These are phyloP conservation scores for Fraxinus platypoda DNA, from an alignment of 305 asterid species.

Conservation along the genomic window DNA sequence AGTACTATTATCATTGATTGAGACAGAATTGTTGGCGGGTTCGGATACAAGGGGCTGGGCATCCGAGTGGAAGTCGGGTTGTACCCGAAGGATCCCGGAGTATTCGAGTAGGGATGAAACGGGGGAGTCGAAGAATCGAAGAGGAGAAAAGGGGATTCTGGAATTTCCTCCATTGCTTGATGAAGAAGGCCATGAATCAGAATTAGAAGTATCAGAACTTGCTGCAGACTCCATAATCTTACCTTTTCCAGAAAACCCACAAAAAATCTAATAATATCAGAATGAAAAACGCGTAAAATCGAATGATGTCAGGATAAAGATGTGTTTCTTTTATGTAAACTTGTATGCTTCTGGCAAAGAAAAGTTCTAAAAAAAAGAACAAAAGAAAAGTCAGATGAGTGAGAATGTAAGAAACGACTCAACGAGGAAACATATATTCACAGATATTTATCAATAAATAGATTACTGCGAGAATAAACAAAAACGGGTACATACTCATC, in stretches of 20 bases:
- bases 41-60: slow-evolving; percentile 36
- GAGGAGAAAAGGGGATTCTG: slow-evolving; percentile 32
- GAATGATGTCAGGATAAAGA: background rate
- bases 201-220: slow-evolving; percentile 15
- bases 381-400: slow-evolving; percentile 18
- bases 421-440: background rate
- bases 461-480: background rate
- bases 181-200: slow-evolving; percentile 28
- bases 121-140: slow-evolving; percentile 55
- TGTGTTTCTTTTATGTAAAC: background rate
- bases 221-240: background rate
- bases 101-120: slow-evolving; percentile 58
- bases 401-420: background rate
- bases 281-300: background rate
- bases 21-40: slow-evolving; percentile 17
- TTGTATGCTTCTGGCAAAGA: background rate
- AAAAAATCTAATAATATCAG: background rate
- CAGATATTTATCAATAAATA: background rate
- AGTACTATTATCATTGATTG: slow-evolving; percentile 18
- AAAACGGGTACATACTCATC: background rate
- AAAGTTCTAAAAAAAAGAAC: background rate
- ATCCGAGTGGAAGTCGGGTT: slow-evolving; percentile 46
- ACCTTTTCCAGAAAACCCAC: background rate
- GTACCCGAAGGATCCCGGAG: slow-evolving; percentile 52
- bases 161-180: slow-evolving; percentile 21